phyloP scores from a whole-genome alignment of 1,284 basidiomycete species.

The Sanguinoderma infundibulare region DNA sequence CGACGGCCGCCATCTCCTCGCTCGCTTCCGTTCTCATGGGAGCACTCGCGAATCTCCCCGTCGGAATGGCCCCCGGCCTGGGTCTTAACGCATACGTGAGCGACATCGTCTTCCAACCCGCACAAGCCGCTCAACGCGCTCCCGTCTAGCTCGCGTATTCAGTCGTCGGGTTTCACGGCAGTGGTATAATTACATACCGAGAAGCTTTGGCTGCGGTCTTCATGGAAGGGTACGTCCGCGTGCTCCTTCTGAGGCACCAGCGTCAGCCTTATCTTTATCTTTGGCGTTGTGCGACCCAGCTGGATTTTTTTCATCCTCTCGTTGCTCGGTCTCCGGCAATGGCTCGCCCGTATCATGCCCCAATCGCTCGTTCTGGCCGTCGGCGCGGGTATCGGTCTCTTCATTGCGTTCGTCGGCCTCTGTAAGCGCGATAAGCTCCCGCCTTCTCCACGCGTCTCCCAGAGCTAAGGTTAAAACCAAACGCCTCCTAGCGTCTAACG shows the following conservation, averaged over 20 bases:
- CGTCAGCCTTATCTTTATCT: background rate
- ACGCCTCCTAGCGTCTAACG: constrained; percentile 52
- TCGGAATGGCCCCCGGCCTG: constrained; percentile 81
- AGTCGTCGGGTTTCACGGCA: constrained; percentile 83
- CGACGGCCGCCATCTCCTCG: constrained; percentile 79
- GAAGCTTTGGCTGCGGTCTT: constrained; percentile 91
- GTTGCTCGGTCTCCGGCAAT: constrained; percentile 86
- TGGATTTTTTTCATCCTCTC: constrained; percentile 88
- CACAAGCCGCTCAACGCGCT: background rate
- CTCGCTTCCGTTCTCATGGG: constrained; percentile 86
- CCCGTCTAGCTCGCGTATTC: constrained; percentile 83
- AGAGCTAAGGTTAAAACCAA: background rate
- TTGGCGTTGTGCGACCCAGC: constrained; percentile 37
- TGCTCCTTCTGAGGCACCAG: too few species aligned
- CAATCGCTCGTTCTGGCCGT: constrained; percentile 86
- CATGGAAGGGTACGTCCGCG: constrained; percentile 67
- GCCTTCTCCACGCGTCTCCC: background rate
- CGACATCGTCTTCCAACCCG: constrained; percentile 13
- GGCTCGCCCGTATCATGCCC: constrained; percentile 88
- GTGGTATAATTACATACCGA: constrained; percentile 76
- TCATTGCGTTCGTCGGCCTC: constrained; percentile 80
- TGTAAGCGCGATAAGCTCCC: constrained; percentile 41
- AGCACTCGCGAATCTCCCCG: constrained; percentile 81
- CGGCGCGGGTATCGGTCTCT: constrained; percentile 87
- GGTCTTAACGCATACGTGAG: constrained; percentile 85